These are phyloP conservation scores for Fusarium stilboides DNA, from an alignment of 2,329 filamentous ascomycete species.

Conservation along the genomic window DNA sequence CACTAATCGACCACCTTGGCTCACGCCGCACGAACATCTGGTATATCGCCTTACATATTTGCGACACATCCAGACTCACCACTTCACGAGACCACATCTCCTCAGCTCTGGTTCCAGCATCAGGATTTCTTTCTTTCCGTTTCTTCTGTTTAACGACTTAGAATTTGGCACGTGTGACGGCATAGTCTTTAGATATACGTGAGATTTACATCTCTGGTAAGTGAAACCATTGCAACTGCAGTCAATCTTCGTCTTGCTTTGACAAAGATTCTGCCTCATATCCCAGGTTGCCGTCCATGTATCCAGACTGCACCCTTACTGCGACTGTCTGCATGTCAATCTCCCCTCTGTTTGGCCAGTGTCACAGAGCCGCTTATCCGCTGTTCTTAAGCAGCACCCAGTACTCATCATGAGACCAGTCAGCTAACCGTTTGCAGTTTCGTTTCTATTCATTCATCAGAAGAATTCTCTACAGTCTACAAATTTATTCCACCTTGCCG, in stretches of 20 bases:
- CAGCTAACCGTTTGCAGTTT: conserved; percentile 45
- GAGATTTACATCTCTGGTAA: conserved; percentile 49
- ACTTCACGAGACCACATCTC: conserved; percentile 41
- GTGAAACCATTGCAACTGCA: conserved; percentile 26
- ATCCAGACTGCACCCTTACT: conserved; percentile 12
- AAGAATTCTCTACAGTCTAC: conserved; percentile 35
- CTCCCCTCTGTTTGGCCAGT: conserved; percentile 21
- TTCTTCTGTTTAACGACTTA: conserved; percentile 49
- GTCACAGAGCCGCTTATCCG: conserved; percentile 36
- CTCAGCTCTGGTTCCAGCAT: conserved; percentile 30
- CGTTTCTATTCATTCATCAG: conserved; percentile 38
- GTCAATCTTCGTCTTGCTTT: conserved; percentile 15
- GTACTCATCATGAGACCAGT: conserved; percentile 33
- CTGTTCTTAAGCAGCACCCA: conserved; percentile 30
- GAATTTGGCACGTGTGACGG: conserved; percentile 50
- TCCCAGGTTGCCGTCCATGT: conserved; percentile 13
- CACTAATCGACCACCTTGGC: conserved; percentile 48
- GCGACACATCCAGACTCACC: conserved; percentile 41
- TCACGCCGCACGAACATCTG: conserved; percentile 36
- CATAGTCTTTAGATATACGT: conserved; percentile 49
- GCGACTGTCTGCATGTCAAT: conserved; percentile 24
- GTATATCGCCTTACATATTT: conserved; percentile 43
- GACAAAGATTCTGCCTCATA: conserved; percentile 22
- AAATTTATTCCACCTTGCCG: conserved; percentile 21
- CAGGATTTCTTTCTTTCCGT: conserved; percentile 39